Evolutionary conservation across 306 rosid genomes (phyloP), one percentile per base, ranked within the genome.

Genomic region (Canavalia gladiata): DNA sequence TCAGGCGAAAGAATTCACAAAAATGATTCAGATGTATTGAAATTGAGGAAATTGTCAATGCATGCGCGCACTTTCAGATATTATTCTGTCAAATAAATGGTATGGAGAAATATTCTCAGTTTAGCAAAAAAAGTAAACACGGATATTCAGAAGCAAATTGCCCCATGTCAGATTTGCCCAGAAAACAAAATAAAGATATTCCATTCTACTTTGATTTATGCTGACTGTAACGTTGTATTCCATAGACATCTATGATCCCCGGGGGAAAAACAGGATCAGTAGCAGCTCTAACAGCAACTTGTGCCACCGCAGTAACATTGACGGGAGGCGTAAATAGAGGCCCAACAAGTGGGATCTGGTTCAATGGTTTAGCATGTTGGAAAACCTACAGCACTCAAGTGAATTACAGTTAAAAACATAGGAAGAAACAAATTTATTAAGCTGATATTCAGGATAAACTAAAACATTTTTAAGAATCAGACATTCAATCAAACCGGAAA

Each of bases 251-350:
- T 28, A 95, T 41, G 81, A 95, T 85, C 75, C 98, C 98, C 0
- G 99, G 99, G 33, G 99, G 99, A 71, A 95, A 95, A 75, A 95
- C 98, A 0, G 98, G 95, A 47, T 95, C 99, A 4, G 95, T 88
- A 9, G 99, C 99, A 68, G 95, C 99, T 88, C 97, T 92, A 70
- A 95, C 94, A 59, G 99, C 94, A 71, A 95, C 98, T 64, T 89
- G 88, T 0, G 98, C 94, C 79, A 95, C 93, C 1, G 90, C 81
- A 35, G 91, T 86, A 30, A 91, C 99, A 52, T 85, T 93, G 63
- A 93, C 97, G 7, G 99, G 99, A 69, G 99, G 97, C 62, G 90
- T 87, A 72, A 95, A 89, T 31, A 95, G 85, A 68, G 99, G 98
- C 51, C 99, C 99, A 29, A 95, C 82, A 18, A 95, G 88, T 10